Conservation (phyloP, 768 basidiomycete genomes). For the Boletus reticulatus region DNA sequence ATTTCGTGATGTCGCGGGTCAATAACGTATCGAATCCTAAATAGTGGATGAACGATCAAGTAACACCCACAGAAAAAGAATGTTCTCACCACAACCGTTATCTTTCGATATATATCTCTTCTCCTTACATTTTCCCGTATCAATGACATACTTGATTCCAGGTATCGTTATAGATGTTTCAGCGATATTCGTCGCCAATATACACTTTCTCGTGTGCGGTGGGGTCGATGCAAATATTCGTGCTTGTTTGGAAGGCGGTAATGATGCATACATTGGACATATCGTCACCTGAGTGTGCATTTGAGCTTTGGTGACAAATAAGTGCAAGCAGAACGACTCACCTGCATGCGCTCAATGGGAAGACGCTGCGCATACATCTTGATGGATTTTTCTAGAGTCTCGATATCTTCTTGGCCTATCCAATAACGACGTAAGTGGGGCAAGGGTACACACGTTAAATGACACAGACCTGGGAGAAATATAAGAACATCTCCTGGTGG, state of each 20-base stretch:
- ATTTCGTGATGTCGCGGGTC: slow-evolving; percentile 81
- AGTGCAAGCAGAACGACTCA: slow-evolving; percentile 26
- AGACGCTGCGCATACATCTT: slow-evolving; percentile 65
- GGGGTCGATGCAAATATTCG: slow-evolving; percentile 73
- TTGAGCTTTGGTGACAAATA: neutral
- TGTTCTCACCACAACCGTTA: slow-evolving; percentile 59
- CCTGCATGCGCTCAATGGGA: slow-evolving; percentile 53
- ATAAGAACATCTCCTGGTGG: slow-evolving; percentile 88
- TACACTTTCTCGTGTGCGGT: slow-evolving; percentile 77
- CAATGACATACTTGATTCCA: slow-evolving; percentile 92
- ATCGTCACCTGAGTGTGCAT: slow-evolving; percentile 54
- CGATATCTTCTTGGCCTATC: slow-evolving; percentile 94
- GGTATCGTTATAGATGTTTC: slow-evolving; percentile 98
- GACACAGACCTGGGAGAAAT: slow-evolving; percentile 75
- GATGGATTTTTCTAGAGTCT: slow-evolving; percentile 77
- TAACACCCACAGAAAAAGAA: neutral
- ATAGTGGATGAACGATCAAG: neutral
- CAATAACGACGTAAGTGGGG: neutral
- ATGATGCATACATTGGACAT: slow-evolving; percentile 84
- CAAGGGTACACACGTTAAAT: neutral
- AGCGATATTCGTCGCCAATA: slow-evolving; percentile 96
- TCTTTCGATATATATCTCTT: slow-evolving; percentile 76
- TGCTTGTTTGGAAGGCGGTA: slow-evolving; percentile 73
- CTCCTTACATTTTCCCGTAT: slow-evolving; percentile 95
- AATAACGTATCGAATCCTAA: slow-evolving; percentile 86